Base-by-base conservation (phyloP, 805 yeast genomes). In the Pichia phayaonensis region DNA sequence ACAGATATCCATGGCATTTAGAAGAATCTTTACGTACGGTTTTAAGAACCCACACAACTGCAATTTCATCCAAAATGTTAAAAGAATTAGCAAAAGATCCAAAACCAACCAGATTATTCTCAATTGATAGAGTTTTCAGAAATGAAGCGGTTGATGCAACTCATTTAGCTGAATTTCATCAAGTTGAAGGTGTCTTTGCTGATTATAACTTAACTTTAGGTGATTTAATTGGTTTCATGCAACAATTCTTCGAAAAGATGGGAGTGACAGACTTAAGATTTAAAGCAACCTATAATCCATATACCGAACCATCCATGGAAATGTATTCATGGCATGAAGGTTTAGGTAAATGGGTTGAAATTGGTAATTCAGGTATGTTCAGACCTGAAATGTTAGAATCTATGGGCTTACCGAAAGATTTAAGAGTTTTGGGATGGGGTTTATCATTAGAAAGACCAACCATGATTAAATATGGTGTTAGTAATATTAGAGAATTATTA, bases 61-160 rank as follows among this genome's bases (percentile, higher is more conserved):
- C 99, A 31, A 85, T 92, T 51, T 90, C 97, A 4, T 79, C 97
- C 8, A 77, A 79, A 44, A 84, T 94, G 88, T 79, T 94, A 63
- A 86, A 94, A 67, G 68, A 87, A 63, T 77, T 94, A 59, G 97
- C 98, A 48, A 72, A 79, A 56, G 84, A 89, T 68, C 96, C 96
- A 54, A 82, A 81, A 62, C 97, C 98, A 52, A 78, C 86, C 10
- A 82, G 98, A 72, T 77, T 89, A 66, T 94, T 94, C 75, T 87
- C 96, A 45, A 95, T 94, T 62, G 99, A 94, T 70, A 83, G 97
- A 66, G 99, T 94, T 54, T 94, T 94, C 87, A 88, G 99, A 75
- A 94, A 94, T 69, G 99, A 94, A 75, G 98, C 99, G 27, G 99
- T 94, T 47, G 99, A 94, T 68, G 98, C 98, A 48, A 94, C 99